Conservation (phyloP, 2,329 filamentous ascomycete genomes). For the Penicillium sp. region DNA sequence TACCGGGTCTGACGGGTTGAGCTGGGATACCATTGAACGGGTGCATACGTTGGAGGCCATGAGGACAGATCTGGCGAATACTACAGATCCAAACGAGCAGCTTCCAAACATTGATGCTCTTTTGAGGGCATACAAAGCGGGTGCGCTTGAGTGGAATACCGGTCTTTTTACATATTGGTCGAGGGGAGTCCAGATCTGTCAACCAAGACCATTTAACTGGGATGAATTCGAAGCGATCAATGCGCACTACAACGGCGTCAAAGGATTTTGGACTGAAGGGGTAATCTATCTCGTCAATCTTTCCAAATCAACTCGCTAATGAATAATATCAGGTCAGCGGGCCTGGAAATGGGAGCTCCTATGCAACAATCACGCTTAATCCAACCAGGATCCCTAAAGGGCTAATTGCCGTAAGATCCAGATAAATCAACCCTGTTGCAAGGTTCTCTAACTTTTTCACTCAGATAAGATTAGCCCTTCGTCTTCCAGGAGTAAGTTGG, state of each 20-base stretch:
- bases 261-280: slow-evolving; percentile 4
- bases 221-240: slow-evolving; percentile 3
- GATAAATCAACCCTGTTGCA: not conserved
- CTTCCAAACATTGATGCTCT: not conserved
- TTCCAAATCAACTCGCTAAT: not conserved
- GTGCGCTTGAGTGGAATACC: not conserved
- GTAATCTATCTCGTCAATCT: not conserved
- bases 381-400: fast-evolving
- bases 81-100: not conserved
- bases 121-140: not conserved
- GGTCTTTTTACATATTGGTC: slow-evolving; percentile 3
- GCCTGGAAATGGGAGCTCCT: not conserved
- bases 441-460: not conserved
- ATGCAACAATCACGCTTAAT: not conserved
- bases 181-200: not conserved
- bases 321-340: not conserved
- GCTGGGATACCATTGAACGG: not conserved
- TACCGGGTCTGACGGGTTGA: not conserved
- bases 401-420: not conserved
- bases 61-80: not conserved
- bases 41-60: not conserved
- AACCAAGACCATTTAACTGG: slow-evolving; percentile 5
- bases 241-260: not conserved
- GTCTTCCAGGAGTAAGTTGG: not conserved
- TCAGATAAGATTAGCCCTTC: not conserved